A percentile compares a stretch with the other conserved stretches of the same genome.
Conservation (phyloP, 805 yeast species). For the Hyphopichia homilentoma region DNA sequence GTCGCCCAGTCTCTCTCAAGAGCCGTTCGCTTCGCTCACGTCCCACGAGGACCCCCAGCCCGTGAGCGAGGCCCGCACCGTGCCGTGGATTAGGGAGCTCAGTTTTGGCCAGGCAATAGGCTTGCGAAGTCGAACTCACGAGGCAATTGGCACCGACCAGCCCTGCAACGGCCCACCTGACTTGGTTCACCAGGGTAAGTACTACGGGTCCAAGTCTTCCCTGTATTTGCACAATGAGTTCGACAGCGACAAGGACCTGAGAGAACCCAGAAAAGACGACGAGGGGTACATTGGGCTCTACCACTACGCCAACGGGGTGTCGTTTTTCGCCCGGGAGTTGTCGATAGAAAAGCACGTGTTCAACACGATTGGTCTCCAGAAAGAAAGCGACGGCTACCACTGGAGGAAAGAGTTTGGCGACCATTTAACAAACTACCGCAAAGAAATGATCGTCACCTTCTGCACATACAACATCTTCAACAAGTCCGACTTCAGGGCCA, state of each 20-base stretch:
- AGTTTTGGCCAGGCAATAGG: slow-evolving; percentile 27
- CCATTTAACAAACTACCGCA: slow-evolving; percentile 5
- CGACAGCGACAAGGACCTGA: slow-evolving; percentile 5
- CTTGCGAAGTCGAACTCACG: slow-evolving; percentile 20
- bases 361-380: slow-evolving; percentile 23
- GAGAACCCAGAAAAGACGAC: slow-evolving; percentile 17
- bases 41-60: neutral
- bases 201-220: slow-evolving; percentile 27
- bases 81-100: slow-evolving; percentile 25
- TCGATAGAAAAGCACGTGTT: slow-evolving; percentile 28
- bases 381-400: slow-evolving; percentile 11
- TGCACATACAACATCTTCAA: slow-evolving; percentile 74
- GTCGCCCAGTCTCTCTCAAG: neutral
- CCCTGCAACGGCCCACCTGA: slow-evolving; percentile 33
- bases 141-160: slow-evolving; percentile 7
- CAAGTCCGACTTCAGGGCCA: slow-evolving; percentile 71
- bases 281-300: slow-evolving; percentile 40
- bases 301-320: slow-evolving; percentile 36
- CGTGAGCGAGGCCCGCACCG: slow-evolving; percentile 1
- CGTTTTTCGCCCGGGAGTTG: slow-evolving; percentile 12
- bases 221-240: slow-evolving; percentile 27
- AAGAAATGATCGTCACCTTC: slow-evolving; percentile 44
- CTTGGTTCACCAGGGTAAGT: slow-evolving; percentile 35
- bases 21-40: neutral
- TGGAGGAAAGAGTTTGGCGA: slow-evolving; percentile 12